Evolutionary conservation across 768 basidiomycete genomes (phyloP), one percentile per base, ranked within the genome.

Genomic region (Lactarius psammicola): DNA sequence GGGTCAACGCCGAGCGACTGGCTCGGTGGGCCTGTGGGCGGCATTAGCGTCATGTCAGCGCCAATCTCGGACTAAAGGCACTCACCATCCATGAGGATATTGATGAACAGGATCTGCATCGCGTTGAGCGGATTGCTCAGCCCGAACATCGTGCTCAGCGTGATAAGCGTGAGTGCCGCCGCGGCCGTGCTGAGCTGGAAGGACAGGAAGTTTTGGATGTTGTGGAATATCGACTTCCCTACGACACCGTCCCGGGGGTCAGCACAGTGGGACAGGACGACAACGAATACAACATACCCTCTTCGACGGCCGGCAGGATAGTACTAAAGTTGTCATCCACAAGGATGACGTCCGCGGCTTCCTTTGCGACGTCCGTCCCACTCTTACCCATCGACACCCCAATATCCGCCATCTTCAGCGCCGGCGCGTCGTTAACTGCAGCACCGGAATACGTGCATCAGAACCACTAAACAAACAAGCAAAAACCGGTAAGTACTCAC

Each of bases 81-180:
- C 65, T 38, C 63, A 89, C 94, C 95, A 69, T 98, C 96, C 95
- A 98, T 98, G 56, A 98, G 84, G 74, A 98, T 97, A 78, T 98
- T 98, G 73, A 98, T 98, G 75, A 97, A 98, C n/a, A 98, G 78
- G 72, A 98, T 98, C 76, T 98, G 95, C 95, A 98, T 98, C 4
- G 95, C 89, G 72, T 98, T 98, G 68, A 98, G 82, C 3, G 95
- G 95, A 72, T 96, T 98, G 71, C 87, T 88, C 38, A 97, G 81
- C 17, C 90, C 87, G 71, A 98, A 86, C 75, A 95, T 82, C 26
- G 95, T 98, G 75, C 92, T 94, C 63, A 98, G 80, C 2, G 95
- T 95, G 78, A 98, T 98, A 70, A 98, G 81, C n/a, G 92, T 88
- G 69, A 98, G 80, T 3, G 95, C 95, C 26, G 96, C 94, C 3